phyloP scores from a whole-genome alignment of 2,329 filamentous ascomycete genomes.

The Drechmeria coniospora region DNA sequence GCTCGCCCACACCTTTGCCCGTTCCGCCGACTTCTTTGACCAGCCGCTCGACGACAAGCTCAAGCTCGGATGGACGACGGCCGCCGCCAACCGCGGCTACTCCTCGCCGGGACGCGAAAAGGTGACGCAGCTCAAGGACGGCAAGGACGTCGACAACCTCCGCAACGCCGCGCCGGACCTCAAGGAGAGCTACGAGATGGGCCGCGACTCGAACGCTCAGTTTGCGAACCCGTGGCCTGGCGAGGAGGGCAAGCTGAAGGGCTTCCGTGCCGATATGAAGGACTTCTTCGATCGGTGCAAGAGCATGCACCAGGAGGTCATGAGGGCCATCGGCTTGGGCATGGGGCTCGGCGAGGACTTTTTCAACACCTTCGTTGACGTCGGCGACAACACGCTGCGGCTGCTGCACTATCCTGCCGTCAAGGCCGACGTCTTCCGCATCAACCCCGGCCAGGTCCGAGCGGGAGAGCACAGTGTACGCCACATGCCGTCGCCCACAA shows the following conservation, averaged over 20 bases:
- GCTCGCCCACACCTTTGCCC: conserved; percentile 46
- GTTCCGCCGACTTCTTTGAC: conserved; percentile 56
- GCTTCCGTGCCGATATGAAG: conserved; percentile 60
- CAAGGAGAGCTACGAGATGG: conserved; percentile 52
- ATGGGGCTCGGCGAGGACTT: conserved; percentile 55
- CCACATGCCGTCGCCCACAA: too few species aligned
- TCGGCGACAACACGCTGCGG: conserved; percentile 54
- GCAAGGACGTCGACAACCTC: conserved; percentile 38
- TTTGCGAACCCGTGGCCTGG: conserved; percentile 65
- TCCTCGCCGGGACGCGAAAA: conserved; percentile 57
- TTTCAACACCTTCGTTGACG: conserved; percentile 63
- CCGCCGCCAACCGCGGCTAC: conserved; percentile 61
- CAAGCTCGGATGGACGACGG: conserved; percentile 52
- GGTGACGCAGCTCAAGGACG: conserved; percentile 41
- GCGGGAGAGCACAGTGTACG: conserved; percentile 57
- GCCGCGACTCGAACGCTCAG: conserved; percentile 39
- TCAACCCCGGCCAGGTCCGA: conserved; percentile 54
- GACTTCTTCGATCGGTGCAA: conserved; percentile 64
- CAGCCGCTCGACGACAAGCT: conserved; percentile 49
- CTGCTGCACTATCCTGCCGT: conserved; percentile 66
- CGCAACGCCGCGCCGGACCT: conserved; percentile 45
- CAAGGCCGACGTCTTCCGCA: conserved; percentile 45
- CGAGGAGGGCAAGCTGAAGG: conserved; percentile 24
- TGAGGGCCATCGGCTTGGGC: conserved; percentile 73
- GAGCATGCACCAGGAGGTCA: conserved; percentile 57